Conservation (phyloP, 2,329 filamentous ascomycete genomes). For the Fusarium torreyae region DNA sequence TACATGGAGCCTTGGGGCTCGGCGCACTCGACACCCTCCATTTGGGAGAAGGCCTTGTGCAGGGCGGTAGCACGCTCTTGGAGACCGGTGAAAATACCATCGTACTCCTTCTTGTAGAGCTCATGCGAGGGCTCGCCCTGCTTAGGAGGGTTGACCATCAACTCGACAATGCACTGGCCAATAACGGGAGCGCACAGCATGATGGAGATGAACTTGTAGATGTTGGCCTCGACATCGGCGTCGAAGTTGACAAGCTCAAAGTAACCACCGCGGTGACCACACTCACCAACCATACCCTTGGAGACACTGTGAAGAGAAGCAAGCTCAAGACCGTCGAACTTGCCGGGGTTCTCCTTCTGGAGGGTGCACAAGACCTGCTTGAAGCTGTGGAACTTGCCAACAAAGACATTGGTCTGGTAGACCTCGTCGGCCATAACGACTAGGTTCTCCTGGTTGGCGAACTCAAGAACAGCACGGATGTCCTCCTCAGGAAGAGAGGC, state of each 20-base stretch:
- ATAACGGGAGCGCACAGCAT: conserved; percentile 96
- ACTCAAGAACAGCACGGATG: conserved; percentile 86
- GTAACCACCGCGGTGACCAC: conserved; percentile 96
- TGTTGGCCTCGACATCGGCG: conserved; percentile 86
- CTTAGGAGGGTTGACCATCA: conserved; percentile 96
- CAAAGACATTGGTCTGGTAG: conserved; percentile 99
- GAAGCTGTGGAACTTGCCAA: conserved; percentile 95
- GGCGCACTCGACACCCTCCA: conserved; percentile 96
- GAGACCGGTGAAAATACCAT: conserved; percentile 83
- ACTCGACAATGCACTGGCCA: conserved; percentile 94
- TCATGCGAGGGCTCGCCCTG: conserved; percentile 86
- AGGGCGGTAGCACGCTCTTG: conserved; percentile 85
- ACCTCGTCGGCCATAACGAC: conserved; percentile 97
- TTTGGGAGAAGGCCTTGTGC: conserved; percentile 90
- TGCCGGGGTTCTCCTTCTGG: conserved; percentile 80
- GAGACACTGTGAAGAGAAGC: conserved; percentile 93
- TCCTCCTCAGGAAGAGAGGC: conserved; percentile 85
- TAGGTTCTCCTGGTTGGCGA: conserved; percentile 87
- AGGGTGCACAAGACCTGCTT: conserved; percentile 88
- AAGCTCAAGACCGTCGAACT: conserved; percentile 89
- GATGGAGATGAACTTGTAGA: conserved; percentile 99
- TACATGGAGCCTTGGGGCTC: conserved; percentile 97
- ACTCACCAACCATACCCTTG: conserved; percentile 99
- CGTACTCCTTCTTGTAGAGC: conserved; percentile 89
- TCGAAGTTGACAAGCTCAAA: conserved; percentile 96